Evolutionary conservation across 768 basidiomycete species (phyloP).

Genomic region (Suillus americanus): DNA sequence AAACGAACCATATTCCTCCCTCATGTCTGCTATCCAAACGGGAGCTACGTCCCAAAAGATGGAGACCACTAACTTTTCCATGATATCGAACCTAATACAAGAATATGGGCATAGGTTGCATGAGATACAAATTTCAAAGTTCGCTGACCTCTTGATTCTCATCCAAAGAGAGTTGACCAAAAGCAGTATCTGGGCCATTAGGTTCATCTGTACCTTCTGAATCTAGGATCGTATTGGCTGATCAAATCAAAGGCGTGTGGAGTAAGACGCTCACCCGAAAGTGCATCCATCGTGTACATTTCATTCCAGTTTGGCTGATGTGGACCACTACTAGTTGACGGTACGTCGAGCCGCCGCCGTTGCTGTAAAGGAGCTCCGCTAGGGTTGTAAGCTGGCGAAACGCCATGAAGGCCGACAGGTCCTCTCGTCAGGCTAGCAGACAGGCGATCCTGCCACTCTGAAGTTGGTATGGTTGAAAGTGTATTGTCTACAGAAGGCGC

Average conservation of each 20-base stretch:
- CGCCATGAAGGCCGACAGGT: conserved; percentile 7
- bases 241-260: conserved; percentile 17
- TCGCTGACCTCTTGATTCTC: conserved; percentile 69
- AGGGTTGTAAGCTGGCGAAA: conserved; percentile 27
- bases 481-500: conserved; percentile 44
- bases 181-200: conserved; percentile 50
- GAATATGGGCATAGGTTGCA: conserved; percentile 2
- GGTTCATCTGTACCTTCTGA: conserved; percentile 38
- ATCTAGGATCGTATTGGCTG: conserved; percentile 27
- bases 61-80: conserved; percentile 73
- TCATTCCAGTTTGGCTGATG: conserved; percentile 51
- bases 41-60: conserved; percentile 65
- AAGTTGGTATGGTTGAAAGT: conserved; percentile 62
- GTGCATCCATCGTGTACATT: conserved; percentile 57
- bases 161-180: conserved; percentile 73
- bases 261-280: conserved; percentile 27
- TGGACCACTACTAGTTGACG: conserved; percentile 9
- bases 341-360: conserved; percentile 44
- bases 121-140: neutral
- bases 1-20: conserved; percentile 63
- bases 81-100: conserved; percentile 76
- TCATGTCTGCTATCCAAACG: conserved; percentile 68
- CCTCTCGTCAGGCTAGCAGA: conserved; percentile 50
- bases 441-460: conserved; percentile 79
- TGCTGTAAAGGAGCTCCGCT: conserved; percentile 40